Conservation (phyloP, 2,329 filamentous ascomycete genomes). For the Exophiala calicioides region DNA sequence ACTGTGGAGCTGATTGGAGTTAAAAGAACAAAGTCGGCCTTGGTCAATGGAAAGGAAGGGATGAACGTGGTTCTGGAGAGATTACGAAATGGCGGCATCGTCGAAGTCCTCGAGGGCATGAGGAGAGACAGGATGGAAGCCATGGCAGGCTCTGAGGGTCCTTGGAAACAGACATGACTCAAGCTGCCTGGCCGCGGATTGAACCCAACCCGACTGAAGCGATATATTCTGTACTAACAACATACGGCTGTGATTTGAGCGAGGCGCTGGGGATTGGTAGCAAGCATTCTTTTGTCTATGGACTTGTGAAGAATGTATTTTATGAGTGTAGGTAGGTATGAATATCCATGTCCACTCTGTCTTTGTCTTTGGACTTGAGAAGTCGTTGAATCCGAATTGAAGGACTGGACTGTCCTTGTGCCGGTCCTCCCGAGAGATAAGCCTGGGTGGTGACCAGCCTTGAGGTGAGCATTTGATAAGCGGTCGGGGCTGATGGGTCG, state of each 20-base stretch:
- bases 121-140: slow-evolving; percentile 56
- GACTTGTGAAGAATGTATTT: neutral
- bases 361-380: neutral
- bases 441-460: too few relatives aligned
- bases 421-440: too few relatives aligned
- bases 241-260: slow-evolving; percentile 21
- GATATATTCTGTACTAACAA: slow-evolving; percentile 19
- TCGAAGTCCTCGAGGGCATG: slow-evolving; percentile 72
- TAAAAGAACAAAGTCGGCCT: slow-evolving; percentile 60
- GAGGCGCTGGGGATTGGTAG: slow-evolving; percentile 25
- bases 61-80: slow-evolving; percentile 68
- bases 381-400: slow-evolving; percentile 1
- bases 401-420: too few relatives aligned
- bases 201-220: slow-evolving; percentile 12
- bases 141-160: slow-evolving; percentile 39
- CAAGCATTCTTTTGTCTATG: neutral
- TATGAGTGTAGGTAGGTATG: slow-evolving; percentile 6
- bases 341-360: slow-evolving; percentile 13
- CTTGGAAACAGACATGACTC: slow-evolving; percentile 46
- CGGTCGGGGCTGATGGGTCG: too few relatives aligned
- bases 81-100: slow-evolving; percentile 65
- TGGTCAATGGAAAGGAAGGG: slow-evolving; percentile 64
- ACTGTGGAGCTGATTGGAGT: slow-evolving; percentile 65
- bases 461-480: too few relatives aligned
- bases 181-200: slow-evolving; percentile 34